Base-by-base conservation (phyloP, 352 stramenopile species). In the Pythium volutum region DNA sequence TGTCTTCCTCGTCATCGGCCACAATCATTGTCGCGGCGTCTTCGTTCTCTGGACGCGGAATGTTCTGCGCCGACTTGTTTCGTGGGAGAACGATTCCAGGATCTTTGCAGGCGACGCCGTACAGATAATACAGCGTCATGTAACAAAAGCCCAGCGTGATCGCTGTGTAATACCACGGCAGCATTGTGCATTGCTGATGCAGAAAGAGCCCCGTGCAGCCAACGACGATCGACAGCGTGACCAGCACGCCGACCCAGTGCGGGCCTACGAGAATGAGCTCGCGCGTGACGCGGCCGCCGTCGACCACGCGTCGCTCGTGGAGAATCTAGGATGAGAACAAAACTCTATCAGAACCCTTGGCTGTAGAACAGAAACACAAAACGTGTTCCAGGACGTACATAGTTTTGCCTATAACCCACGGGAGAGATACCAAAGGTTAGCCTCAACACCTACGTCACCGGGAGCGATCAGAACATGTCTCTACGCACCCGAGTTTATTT, bases 171-270 rank as follows among this genome's bases (percentile, higher is more conserved):
- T 82, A 74, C 74, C 71, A 87, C 29, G 77, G 63, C 54, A 87
- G 74, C 2, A 46, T 52, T 18, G 45, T 26, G 51, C 76, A 80
- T 33, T 91, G 79, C 58, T 91, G 76, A 15, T 69, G 57, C 23
- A 92, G 64, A 66, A 93, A 91, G 54, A 90, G 64, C 47, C 55
- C 67, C 0, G 77, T 89, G 34, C 73, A 76, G 26, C 75, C 66
- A 1, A 91, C 23, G n/a, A 92, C 74, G 55, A 94, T 83, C 3
- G 58, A 51, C 27, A 88, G 46, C 18, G 82, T 93, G 39, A 87
- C 71, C 42, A 92, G 42, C 29, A 91, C 83, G 34, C 84, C 84
- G 53, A 90, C 82, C 84, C 84, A 95, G 59, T 95, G 82, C 4
- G 86, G 86, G 0, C 86, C 86, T 2, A 95, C 70, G 53, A 93